Evolutionary conservation across 2,329 filamentous ascomycete genomes (phyloP).

Genomic region (Orbilia oligospora): DNA sequence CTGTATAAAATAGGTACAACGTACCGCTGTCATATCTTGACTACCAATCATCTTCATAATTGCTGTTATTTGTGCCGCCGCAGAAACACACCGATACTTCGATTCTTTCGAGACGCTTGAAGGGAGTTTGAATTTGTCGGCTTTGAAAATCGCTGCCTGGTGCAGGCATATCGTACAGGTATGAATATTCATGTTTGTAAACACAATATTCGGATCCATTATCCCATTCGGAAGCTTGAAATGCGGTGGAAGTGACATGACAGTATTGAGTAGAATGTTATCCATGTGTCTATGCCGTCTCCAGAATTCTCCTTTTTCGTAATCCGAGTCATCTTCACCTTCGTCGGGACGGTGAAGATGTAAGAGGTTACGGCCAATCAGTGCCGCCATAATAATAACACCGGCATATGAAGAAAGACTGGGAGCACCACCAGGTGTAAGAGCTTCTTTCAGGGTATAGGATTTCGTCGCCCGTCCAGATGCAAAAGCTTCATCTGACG

Average conservation of each 20-base stretch:
- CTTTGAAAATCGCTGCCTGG: slow-evolving; percentile 97
- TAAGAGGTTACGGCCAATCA: slow-evolving; percentile 90
- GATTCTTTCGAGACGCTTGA: slow-evolving; percentile 86
- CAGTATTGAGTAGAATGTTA: slow-evolving; percentile 88
- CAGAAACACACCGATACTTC: slow-evolving; percentile 91
- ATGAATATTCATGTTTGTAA: slow-evolving; percentile 96
- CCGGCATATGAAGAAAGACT: slow-evolving; percentile 84
- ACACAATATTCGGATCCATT: slow-evolving; percentile 85
- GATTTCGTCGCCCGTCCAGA: slow-evolving; percentile 82
- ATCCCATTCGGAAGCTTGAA: slow-evolving; percentile 84
- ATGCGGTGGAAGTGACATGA: slow-evolving; percentile 83
- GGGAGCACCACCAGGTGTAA: slow-evolving; percentile 79
- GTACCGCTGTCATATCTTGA: slow-evolving; percentile 84
- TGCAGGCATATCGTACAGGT: slow-evolving; percentile 98
- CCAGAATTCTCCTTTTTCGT: slow-evolving; percentile 96
- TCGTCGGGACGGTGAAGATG: slow-evolving; percentile 89
- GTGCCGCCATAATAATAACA: slow-evolving; percentile 85
- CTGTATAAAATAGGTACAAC: slow-evolving; percentile 65
- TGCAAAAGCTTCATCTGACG: slow-evolving; percentile 86
- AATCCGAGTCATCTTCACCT: slow-evolving; percentile 81
- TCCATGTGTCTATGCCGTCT: slow-evolving; percentile 91
- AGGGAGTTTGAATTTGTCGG: slow-evolving; percentile 86
- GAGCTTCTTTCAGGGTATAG: slow-evolving; percentile 77
- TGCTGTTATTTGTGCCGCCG: slow-evolving; percentile 91
- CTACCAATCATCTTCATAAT: slow-evolving; percentile 97